Evolutionary conservation across 768 basidiomycete genomes (phyloP).

Genomic region (Boletus barrowsii): DNA sequence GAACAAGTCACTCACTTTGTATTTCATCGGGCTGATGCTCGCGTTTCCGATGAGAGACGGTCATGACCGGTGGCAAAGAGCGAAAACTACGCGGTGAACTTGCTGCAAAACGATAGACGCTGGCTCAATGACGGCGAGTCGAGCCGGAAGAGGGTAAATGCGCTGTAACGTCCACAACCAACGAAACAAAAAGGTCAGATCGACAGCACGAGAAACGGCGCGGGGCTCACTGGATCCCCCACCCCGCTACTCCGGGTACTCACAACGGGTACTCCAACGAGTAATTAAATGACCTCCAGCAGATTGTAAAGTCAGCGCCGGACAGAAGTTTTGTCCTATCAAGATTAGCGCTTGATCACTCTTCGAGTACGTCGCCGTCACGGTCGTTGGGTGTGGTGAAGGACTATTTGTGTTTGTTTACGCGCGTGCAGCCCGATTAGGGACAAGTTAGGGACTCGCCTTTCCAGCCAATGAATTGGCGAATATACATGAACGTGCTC

Average conservation of each 20-base stretch:
- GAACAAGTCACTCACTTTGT: slow-evolving; percentile 43
- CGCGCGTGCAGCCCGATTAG: not conserved
- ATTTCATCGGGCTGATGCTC: slow-evolving; percentile 64
- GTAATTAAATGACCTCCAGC: not conserved
- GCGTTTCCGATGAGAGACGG: slow-evolving; percentile 64
- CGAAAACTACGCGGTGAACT: not conserved
- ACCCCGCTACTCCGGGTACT: not conserved
- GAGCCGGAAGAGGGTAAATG: not conserved
- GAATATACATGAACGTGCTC: no score
- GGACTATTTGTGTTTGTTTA: slow-evolving; percentile 14
- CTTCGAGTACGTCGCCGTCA: slow-evolving; percentile 5
- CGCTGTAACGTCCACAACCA: not conserved
- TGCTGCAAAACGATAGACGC: not conserved
- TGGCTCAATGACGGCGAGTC: not conserved
- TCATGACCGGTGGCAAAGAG: slow-evolving; percentile 38
- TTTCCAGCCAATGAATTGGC: no score
- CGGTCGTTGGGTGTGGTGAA: slow-evolving; percentile 8
- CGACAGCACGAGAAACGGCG: not conserved
- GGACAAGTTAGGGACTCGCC: no score
- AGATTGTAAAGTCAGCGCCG: not conserved
- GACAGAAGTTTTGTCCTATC: not conserved
- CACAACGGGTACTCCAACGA: not conserved
- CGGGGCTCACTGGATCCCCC: not conserved
- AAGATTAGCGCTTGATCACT: not conserved
- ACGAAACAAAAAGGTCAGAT: not conserved